Evolutionary conservation across 129 eudicot species (phyloP), one percentile per base, ranked within the genome.

Genomic region (Saposhnikovia divaricata): DNA sequence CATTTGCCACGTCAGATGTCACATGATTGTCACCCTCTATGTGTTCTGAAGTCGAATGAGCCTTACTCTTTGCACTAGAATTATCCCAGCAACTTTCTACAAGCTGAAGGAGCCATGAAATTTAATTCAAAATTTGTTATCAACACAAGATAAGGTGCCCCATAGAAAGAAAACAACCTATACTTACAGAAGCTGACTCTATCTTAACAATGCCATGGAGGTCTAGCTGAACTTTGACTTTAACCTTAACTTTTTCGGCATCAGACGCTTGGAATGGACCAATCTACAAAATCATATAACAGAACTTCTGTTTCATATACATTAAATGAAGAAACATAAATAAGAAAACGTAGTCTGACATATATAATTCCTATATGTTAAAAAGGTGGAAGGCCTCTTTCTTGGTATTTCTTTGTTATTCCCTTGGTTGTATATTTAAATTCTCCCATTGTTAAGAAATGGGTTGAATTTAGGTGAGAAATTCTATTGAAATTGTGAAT

Each of bases 181-280:
- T 66, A 83, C 96, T 86, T 89, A 96, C 99, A 18, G 87, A 84
- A 59, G 98, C 99, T 31, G 93, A 85, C 46, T 84, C 92, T 81
- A 92, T 76, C 4, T 81, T 84, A 73, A 96, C 90, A 79, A 88
- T 85, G 61, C 99, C 99, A 76, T 92, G 90, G 80, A 92, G 87
- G 81, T 89, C 91, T 81, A 96, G 84, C 51, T 78, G 81, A 77
- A 91, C 85, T 90, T 75, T 90, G 61, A 92, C 90, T 89, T 96
- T 96, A 10, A 96, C 88, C 83, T 87, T 87, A 28, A 72, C 83
- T 27, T 76, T 82, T 82, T 88, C 93, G 31, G 78, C 74, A 76
- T 76, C 83, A 70, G 93, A 79, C 10, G 38, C 89, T 81, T 82
- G 84, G 77, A 92, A 82, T 71, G 99, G 97, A 65, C 97, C 98